Evolutionary conservation across 2,329 filamentous ascomycete genomes (phyloP).

Genomic region (Monosporascus sp.): DNA sequence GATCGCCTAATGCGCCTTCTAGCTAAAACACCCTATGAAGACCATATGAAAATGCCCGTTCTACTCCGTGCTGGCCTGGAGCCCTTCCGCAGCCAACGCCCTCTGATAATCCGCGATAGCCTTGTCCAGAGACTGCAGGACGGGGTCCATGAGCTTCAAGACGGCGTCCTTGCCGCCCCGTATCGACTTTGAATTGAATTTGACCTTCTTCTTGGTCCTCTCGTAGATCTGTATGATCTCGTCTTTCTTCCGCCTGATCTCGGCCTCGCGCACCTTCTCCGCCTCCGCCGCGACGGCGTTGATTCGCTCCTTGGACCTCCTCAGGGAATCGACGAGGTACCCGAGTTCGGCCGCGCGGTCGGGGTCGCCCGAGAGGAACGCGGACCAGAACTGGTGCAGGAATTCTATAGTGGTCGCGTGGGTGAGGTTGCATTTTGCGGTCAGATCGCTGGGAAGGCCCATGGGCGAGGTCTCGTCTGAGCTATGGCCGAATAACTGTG

Average conservation of each 20-base stretch:
- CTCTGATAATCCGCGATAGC: conserved; percentile 68
- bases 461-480: conserved; percentile 46
- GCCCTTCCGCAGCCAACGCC: conserved; percentile 61
- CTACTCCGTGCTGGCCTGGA: conserved; percentile 42
- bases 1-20: no score
- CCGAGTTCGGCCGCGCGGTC: conserved; percentile 75
- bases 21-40: no score
- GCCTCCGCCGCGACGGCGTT: conserved; percentile 75
- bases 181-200: conserved; percentile 62
- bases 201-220: conserved; percentile 67
- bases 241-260: conserved; percentile 61
- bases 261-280: conserved; percentile 64
- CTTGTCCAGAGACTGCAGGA: conserved; percentile 62
- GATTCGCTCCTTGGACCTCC: conserved; percentile 72
- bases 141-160: conserved; percentile 68
- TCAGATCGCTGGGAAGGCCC: conserved; percentile 51
- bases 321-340: conserved; percentile 76
- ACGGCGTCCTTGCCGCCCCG: conserved; percentile 74
- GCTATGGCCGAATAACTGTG: conserved; percentile 50
- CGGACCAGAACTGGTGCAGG: conserved; percentile 93
- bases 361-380: conserved; percentile 83
- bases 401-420: conserved; percentile 95
- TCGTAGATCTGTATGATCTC: conserved; percentile 67
- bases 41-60: conserved; percentile 10
- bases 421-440: conserved; percentile 59